Evolutionary conservation across 805 yeast genomes (phyloP), one percentile per base, ranked within the genome.

Genomic region (Geotrichum ghanense): DNA sequence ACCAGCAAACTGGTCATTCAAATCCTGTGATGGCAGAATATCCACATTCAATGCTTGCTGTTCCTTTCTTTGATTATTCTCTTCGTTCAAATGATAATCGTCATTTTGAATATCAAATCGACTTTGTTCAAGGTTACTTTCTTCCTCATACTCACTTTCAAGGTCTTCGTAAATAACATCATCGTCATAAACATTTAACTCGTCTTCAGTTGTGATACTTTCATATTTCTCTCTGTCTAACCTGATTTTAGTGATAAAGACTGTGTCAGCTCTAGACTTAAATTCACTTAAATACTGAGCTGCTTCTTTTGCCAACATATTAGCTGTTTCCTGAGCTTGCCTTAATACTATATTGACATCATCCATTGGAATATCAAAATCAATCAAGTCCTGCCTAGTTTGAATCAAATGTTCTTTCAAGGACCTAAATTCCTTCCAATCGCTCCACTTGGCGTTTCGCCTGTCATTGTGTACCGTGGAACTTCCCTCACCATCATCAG

Each of bases 301-400:
- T 47, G 71, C 69, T 50, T 73, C 78, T 26, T 65, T 57, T 21
- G 64, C 54, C 44, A 73, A 55, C 39, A 64, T 64, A 45, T 62
- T 62, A 44, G 72, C 63, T 49, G 73, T 74, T 55, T 70, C 72
- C 49, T 69, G 68, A 20, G 71, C 65, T 42, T 68, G 68, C 17
- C 58, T 56, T 45, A 72, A 56, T 51, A 67, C 69, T 35, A 58
- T 58, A 42, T 63, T 63, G 31, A 58, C 55, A 44, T 72, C 67
- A 2, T 73, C 75, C 47, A 55, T 51, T 43, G 69, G 64, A 45
- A 61, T 50, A 3, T 55, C 58, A 41, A 56, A 61, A 41, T 73
- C 67, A 46, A 61, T 68, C 39, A 73, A 62, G 43, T 52, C 48
- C 50, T 72, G 74, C 27, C 76, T 57, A 49, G 66, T 60, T 23